Conservation (phyloP, 2,329 filamentous ascomycete genomes). For the Ophiocordyceps sinensis region DNA sequence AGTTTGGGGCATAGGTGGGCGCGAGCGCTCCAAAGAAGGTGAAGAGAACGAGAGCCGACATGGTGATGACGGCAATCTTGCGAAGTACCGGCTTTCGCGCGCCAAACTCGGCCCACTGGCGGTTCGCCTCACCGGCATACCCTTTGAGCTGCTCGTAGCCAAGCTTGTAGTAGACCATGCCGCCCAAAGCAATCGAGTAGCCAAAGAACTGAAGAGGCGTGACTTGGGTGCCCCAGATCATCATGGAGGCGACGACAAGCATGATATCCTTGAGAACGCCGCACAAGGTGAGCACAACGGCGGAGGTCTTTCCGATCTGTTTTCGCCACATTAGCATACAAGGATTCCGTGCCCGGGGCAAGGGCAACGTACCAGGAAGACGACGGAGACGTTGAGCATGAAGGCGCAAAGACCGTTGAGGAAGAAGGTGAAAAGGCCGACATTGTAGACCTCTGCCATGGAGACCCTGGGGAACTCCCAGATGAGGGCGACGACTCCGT, state of each 20-base stretch:
- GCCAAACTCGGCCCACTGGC: conserved; percentile 79
- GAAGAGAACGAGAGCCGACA: conserved; percentile 50
- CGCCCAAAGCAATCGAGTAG: conserved; percentile 64
- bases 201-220: conserved; percentile 67
- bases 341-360: background rate
- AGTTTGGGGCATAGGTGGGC: conserved; percentile 41
- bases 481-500: conserved; percentile 56
- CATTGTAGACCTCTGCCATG: conserved; percentile 56
- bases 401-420: conserved; percentile 68
- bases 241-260: conserved; percentile 64
- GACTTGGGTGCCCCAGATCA: conserved; percentile 68
- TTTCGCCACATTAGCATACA: conserved; percentile 11
- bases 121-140: conserved; percentile 55
- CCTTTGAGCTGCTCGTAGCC: conserved; percentile 72
- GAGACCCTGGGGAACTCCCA: conserved; percentile 59
- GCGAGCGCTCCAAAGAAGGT: conserved; percentile 55
- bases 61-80: conserved; percentile 58
- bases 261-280: conserved; percentile 82
- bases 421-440: conserved; percentile 59
- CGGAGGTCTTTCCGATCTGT: conserved; percentile 78
- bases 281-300: conserved; percentile 72
- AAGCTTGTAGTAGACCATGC: conserved; percentile 74
- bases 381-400: conserved; percentile 70
- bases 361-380: conserved; percentile 55
- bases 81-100: conserved; percentile 61